Evolutionary conservation across 1,284 basidiomycete genomes (phyloP).

Genomic region (Porodaedalea pini): DNA sequence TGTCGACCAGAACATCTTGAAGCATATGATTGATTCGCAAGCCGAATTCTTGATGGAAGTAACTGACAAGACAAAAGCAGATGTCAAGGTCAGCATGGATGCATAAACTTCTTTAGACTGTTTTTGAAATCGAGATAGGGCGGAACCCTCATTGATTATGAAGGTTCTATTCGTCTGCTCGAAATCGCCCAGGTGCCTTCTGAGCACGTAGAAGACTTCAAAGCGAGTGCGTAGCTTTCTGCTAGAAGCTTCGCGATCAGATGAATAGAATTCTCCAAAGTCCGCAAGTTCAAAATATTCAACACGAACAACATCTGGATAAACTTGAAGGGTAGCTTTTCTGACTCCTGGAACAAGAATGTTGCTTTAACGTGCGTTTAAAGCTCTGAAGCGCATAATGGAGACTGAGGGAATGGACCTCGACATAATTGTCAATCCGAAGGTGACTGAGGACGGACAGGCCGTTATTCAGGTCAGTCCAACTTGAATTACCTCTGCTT

Average conservation of each 20-base stretch:
- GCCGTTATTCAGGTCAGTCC: slow-evolving; percentile 66
- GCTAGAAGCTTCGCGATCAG: slow-evolving; percentile 33
- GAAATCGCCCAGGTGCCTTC: slow-evolving; percentile 99
- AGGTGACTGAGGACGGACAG: slow-evolving; percentile 84
- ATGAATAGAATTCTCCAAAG: slow-evolving; percentile 29
- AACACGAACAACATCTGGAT: slow-evolving; percentile 99
- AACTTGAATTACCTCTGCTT: background rate
- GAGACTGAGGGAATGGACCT: slow-evolving; percentile 89
- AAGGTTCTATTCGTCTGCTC: slow-evolving; percentile 89
- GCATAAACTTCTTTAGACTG: slow-evolving; percentile 41
- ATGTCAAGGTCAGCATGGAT: slow-evolving; percentile 69
- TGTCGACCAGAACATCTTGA: slow-evolving; percentile 79
- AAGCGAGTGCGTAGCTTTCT: slow-evolving; percentile 55
- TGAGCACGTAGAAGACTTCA: slow-evolving; percentile 98
- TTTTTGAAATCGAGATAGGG: slow-evolving; percentile 47
- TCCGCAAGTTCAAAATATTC: slow-evolving; percentile 94
- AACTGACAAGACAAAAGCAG: slow-evolving; percentile 99
- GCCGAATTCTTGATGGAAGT: slow-evolving; percentile 98
- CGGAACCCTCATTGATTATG: slow-evolving; percentile 97
- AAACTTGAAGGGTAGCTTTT: slow-evolving; percentile 71
- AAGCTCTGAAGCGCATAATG: slow-evolving; percentile 91
- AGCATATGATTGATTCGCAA: slow-evolving; percentile 87
- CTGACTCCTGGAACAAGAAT: slow-evolving; percentile 36
- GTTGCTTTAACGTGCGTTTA: slow-evolving; percentile 29
- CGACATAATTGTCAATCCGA: slow-evolving; percentile 94